phyloP scores from a whole-genome alignment of 495 filamentous ascomycete species.

The Aspergillus sclerotiicarbonarius region DNA sequence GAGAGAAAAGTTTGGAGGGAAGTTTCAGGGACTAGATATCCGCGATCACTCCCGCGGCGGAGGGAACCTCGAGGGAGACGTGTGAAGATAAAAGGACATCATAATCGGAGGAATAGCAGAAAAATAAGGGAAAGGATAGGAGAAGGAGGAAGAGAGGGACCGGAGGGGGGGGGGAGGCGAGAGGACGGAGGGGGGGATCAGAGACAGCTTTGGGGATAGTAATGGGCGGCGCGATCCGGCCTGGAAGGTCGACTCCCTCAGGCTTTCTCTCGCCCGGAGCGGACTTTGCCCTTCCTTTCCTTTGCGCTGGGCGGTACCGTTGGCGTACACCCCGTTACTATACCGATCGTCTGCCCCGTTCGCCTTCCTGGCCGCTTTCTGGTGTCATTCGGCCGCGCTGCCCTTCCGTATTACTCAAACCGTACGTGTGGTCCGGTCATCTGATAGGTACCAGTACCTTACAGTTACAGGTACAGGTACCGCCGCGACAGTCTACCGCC shows the following conservation, averaged over 20 bases:
- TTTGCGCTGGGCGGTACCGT: constrained; percentile 10
- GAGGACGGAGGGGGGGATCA: constrained; percentile 11
- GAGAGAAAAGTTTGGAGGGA: constrained; percentile 13
- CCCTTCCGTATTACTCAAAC: constrained; percentile 11
- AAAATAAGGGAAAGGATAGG: constrained; percentile 30
- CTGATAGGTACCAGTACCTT: not conserved
- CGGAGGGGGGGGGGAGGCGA: constrained; percentile 23
- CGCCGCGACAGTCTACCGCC: not conserved
- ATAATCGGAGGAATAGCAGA: constrained; percentile 27
- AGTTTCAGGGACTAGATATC: constrained; percentile 35
- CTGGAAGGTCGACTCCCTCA: constrained; percentile 9
- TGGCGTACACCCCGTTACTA: constrained; percentile 7
- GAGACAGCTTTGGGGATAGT: constrained; percentile 22
- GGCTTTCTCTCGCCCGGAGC: constrained; percentile 15
- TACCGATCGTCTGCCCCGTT: not conserved
- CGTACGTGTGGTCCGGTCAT: not conserved
- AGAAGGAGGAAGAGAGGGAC: constrained; percentile 28
- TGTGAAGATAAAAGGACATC: constrained; percentile 39
- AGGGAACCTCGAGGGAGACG: constrained; percentile 35
- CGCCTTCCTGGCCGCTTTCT: not conserved
- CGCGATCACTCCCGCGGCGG: constrained; percentile 45
- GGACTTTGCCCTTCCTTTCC: not conserved
- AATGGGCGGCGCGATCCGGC: constrained; percentile 24
- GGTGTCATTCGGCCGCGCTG: not conserved
- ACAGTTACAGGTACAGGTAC: not conserved